Conservation (phyloP, 768 basidiomycete genomes). For the Xerocomellus chrysenteron region DNA sequence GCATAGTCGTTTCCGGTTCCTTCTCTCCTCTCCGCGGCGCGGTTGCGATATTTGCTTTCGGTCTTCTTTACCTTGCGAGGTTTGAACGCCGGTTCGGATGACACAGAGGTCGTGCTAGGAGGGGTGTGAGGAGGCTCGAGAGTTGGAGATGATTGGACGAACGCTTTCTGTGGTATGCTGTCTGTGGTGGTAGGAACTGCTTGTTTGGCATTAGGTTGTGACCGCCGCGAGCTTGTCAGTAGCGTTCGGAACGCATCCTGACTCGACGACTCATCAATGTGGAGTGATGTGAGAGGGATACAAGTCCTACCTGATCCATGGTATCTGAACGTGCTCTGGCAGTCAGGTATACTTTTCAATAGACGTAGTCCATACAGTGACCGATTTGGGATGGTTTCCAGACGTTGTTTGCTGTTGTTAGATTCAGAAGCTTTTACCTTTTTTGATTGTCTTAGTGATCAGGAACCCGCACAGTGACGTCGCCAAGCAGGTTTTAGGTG, state of each 20-base stretch:
- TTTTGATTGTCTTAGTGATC: background rate
- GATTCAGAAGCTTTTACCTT: slow-evolving; percentile 22
- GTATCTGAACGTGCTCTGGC: background rate
- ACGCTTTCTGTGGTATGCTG: slow-evolving; percentile 12
- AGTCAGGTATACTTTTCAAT: background rate
- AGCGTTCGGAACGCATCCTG: slow-evolving; percentile 64
- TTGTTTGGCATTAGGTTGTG: slow-evolving; percentile 13
- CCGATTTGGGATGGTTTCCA: background rate
- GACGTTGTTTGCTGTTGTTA: slow-evolving; percentile 32
- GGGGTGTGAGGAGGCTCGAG: background rate
- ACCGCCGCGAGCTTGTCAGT: slow-evolving; percentile 36
- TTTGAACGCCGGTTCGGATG: slow-evolving; percentile 69
- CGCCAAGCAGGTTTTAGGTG: background rate
- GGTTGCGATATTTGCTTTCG: slow-evolving; percentile 63
- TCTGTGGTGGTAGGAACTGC: background rate
- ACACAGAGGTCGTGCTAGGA: slow-evolving; percentile 46
- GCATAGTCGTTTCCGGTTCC: slow-evolving; percentile 75
- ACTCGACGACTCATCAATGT: background rate
- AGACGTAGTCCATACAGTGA: background rate
- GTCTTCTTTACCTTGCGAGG: slow-evolving; percentile 75
- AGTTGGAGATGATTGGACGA: slow-evolving; percentile 3
- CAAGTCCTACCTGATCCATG: slow-evolving; percentile 30
- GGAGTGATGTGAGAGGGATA: background rate
- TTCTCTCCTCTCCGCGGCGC: slow-evolving; percentile 68
- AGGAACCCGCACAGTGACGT: background rate